Conservation (phyloP, 306 rosid species). For the Hylodesmum podocarpum region DNA sequence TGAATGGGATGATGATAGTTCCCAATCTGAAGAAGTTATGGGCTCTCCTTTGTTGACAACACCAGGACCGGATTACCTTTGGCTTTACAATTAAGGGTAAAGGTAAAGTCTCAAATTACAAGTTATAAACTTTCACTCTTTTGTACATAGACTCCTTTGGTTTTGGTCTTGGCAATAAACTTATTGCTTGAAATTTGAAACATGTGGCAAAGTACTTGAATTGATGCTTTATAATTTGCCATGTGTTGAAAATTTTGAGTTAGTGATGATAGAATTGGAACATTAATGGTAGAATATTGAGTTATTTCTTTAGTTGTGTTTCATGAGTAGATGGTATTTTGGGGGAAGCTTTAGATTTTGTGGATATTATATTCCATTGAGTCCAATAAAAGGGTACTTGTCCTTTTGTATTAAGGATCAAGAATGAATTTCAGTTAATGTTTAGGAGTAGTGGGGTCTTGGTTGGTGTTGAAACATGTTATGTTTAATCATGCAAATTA, state of each 20-base stretch:
- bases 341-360: background rate
- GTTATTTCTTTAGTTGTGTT: no score
- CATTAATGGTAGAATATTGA: no score
- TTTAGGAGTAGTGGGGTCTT: background rate
- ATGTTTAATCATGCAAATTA: background rate
- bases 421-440: background rate
- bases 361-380: background rate
- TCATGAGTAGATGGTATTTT: background rate
- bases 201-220: background rate
- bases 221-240: background rate
- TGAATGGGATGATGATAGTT: background rate
- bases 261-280: background rate
- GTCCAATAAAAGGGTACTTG: background rate
- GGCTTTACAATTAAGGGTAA: background rate
- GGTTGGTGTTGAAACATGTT: background rate
- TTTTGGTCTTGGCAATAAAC: background rate
- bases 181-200: background rate
- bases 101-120: background rate
- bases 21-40: slow-evolving; percentile 5
- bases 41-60: background rate
- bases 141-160: background rate
- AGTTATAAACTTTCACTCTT: background rate
- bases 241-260: background rate
- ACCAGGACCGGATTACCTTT: background rate
- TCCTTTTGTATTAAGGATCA: background rate